Evolutionary conservation across 305 asterid genomes (phyloP).

Genomic region (Solanum hybrid): DNA sequence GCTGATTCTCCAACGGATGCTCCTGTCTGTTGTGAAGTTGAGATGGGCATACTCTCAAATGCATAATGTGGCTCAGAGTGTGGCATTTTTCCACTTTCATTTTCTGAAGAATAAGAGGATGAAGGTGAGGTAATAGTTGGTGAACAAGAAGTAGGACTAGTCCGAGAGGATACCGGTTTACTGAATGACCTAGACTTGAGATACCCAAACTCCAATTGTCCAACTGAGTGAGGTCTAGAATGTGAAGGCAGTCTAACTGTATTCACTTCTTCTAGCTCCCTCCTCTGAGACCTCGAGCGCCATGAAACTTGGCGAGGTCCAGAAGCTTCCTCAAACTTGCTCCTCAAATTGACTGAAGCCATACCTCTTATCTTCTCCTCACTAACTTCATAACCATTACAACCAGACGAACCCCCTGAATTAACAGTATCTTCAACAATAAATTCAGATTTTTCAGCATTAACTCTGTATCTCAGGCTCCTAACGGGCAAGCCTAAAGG

Average conservation of each 20-base stretch:
- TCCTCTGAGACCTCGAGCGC: conserved; percentile 39
- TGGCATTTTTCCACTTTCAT: neutral
- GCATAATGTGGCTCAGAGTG: neutral
- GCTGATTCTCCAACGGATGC: neutral
- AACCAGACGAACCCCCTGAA: conserved; percentile 17
- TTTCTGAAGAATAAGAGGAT: neutral
- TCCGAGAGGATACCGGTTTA: neutral
- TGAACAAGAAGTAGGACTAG: neutral
- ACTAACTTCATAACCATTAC: conserved; percentile 15
- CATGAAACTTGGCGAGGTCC: conserved; percentile 28
- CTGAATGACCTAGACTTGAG: conserved; percentile 12
- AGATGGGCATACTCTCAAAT: neutral
- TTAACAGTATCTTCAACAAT: conserved; percentile 5
- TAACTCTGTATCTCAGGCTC: conserved; percentile 47
- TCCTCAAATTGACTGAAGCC: conserved; percentile 48
- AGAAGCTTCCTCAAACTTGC: conserved; percentile 45
- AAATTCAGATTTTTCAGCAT: conserved; percentile 20
- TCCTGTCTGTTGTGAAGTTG: neutral
- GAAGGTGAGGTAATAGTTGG: neutral
- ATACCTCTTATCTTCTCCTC: conserved; percentile 40
- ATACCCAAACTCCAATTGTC: conserved; percentile 35
- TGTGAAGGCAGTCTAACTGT: conserved; percentile 9
- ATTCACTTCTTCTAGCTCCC: conserved; percentile 24
- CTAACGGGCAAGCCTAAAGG: conserved; percentile 74
- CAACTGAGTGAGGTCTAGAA: conserved; percentile 43